Conservation (phyloP, 441 rosid genomes). For the Lepidium campestre region DNA sequence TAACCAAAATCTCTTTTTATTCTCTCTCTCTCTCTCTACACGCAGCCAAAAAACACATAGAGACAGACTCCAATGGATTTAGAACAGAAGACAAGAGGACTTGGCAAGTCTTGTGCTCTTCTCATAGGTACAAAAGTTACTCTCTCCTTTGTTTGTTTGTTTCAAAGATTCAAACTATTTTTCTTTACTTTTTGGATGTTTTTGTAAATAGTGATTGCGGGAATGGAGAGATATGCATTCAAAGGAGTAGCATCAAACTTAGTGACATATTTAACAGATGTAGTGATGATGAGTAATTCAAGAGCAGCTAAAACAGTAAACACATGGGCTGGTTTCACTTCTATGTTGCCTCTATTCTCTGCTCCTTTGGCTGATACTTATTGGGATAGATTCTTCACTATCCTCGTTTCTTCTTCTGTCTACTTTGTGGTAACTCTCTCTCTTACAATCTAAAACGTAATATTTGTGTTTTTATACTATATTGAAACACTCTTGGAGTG, state of each 20-base stretch:
- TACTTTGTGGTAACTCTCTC: slow-evolving; percentile 55
- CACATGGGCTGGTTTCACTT: slow-evolving; percentile 89
- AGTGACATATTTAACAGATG: slow-evolving; percentile 84
- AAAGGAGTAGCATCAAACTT: slow-evolving; percentile 94
- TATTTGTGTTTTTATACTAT: no score
- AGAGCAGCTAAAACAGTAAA: slow-evolving; percentile 86
- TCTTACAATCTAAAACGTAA: no score
- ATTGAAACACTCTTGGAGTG: slow-evolving; percentile 42
- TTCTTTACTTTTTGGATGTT: no score
- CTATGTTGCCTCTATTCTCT: slow-evolving; percentile 69
- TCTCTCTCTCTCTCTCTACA: not conserved
- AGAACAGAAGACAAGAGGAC: slow-evolving; percentile 34
- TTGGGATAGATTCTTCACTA: slow-evolving; percentile 71
- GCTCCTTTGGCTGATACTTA: slow-evolving; percentile 82
- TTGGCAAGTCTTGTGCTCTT: slow-evolving; percentile 67
- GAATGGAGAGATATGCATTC: slow-evolving; percentile 92
- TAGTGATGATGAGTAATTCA: slow-evolving; percentile 75
- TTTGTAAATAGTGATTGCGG: slow-evolving; percentile 64
- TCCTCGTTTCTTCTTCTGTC: slow-evolving; percentile 61
- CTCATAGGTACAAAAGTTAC: slow-evolving; percentile 56
- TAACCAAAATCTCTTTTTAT: not conserved
- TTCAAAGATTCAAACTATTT: slow-evolving; percentile 25
- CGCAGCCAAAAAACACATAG: slow-evolving; percentile 14
- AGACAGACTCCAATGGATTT: slow-evolving; percentile 19
- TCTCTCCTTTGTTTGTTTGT: not conserved